Percentiles rank a stretch among this genome's conserved stretches.
Conservation (phyloP, 1,284 basidiomycete genomes). For the Xerocomus minutiporus region DNA sequence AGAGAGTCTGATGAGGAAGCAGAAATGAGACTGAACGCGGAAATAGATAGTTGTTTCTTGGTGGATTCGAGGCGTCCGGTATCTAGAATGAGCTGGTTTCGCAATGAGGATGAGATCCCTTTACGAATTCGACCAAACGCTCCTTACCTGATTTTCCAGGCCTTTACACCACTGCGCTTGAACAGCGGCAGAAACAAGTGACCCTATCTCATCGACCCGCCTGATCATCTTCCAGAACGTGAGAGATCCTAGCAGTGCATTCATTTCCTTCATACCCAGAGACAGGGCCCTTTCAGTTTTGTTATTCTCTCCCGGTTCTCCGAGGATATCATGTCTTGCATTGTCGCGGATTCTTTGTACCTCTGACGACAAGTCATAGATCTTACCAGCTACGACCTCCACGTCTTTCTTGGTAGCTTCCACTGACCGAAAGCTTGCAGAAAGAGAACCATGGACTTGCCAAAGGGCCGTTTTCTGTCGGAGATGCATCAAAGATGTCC, state of each 20-base stretch:
- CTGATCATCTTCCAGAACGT: constrained; percentile 67
- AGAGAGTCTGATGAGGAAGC: constrained; percentile 36
- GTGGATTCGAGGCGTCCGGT: constrained; percentile 60
- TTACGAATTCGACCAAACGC: not conserved
- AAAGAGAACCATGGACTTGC: constrained; percentile 36
- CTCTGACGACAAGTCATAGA: constrained; percentile 33
- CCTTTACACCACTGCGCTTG: constrained; percentile 58
- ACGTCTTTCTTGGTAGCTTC: constrained; percentile 28
- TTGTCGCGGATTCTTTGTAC: constrained; percentile 35
- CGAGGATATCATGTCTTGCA: constrained; percentile 37
- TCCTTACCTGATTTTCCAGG: constrained; percentile 60
- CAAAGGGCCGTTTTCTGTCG: constrained; percentile 31
- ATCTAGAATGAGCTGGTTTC: constrained; percentile 60
- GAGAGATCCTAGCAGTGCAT: constrained; percentile 48
- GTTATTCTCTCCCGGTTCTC: constrained; percentile 37
- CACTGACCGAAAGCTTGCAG: constrained; percentile 32
- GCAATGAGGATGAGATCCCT: constrained; percentile 1
- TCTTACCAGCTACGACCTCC: constrained; percentile 24
- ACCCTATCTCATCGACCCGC: constrained; percentile 69
- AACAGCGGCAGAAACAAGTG: constrained; percentile 51
- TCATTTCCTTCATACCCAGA: constrained; percentile 47
- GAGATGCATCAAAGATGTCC: constrained; percentile 14
- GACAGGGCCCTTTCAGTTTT: constrained; percentile 45
- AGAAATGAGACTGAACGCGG: constrained; percentile 42
- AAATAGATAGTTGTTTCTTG: constrained; percentile 45